These are phyloP conservation scores for Asterophora parasitica DNA, from an alignment of 768 basidiomycete genomes.

Conservation along the genomic window DNA sequence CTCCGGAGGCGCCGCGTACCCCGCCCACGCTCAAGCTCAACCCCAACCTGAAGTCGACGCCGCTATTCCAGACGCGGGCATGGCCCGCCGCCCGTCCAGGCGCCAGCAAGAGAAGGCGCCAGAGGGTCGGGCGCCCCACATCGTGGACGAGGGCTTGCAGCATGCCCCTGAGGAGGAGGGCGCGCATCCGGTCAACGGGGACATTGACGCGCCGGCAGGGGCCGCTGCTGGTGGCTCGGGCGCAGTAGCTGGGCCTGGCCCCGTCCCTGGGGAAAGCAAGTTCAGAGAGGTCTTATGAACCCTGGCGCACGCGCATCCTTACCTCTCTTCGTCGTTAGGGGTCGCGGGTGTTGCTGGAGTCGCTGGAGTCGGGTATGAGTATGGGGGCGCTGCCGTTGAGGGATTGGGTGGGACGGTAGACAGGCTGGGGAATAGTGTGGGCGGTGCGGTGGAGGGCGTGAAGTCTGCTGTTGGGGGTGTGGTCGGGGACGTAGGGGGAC, in stretches of 20 bases:
- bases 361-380: not conserved
- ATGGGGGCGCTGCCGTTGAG: not conserved
- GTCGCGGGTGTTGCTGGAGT: not conserved
- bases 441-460: not conserved
- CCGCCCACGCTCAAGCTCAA: too few species aligned
- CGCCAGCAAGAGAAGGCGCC: constrained; percentile 75
- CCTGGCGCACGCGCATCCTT: constrained; percentile 8
- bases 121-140: constrained; percentile 44
- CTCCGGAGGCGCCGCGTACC: not conserved
- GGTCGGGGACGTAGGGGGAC: too few species aligned
- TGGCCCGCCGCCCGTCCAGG: constrained; percentile 44
- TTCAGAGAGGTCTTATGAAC: constrained; percentile 21
- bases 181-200: too few species aligned
- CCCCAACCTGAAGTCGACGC: too few species aligned
- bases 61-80: constrained; percentile 22
- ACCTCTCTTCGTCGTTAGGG: not conserved
- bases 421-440: not conserved
- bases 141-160: not conserved
- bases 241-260: constrained; percentile 17
- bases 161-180: not conserved
- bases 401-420: not conserved
- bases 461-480: too few species aligned
- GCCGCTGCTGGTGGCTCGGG: not conserved
- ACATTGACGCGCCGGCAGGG: too few species aligned
- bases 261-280: constrained; percentile 29